Evolutionary conservation across 805 yeast genomes (phyloP), one percentile per base, ranked within the genome.

Genomic region (Metschnikowia reukaufii): DNA sequence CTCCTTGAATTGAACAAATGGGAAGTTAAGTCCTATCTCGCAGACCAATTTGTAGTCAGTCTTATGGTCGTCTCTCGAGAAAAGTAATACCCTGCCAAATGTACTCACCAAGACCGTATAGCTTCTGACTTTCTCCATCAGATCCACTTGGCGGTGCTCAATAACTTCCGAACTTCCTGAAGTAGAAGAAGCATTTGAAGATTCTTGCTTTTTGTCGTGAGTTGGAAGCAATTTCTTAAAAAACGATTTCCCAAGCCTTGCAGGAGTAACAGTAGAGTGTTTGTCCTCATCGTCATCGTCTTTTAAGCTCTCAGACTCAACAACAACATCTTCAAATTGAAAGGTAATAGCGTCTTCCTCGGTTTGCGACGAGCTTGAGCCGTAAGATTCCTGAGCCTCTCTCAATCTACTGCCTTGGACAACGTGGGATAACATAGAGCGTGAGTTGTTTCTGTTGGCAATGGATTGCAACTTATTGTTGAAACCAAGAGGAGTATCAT

Each of bases 81-180:
- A 79, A 1, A 85, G 58, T 48, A 86, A 62, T 0, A 78, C 81
- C 39, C 91, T 69, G 1, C 90, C 92, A 58, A 75, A 75, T 1
- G 81, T 72, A 1, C 91, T 86, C 0, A 84, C 67, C 12, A 85
- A 53, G 48, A 84, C 55, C 1, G 83, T 74, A 51, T 87, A 75
- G 8, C 72, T 69, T 45, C 71, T 63, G 43, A 68, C 68, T 37
- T 67, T 73, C 6, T 73, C 78, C 32, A 67, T 52, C 39, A 54
- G 45, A 13, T 33, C 39, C 3, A 37, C 23, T 16, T 34, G 47
- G n/a, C 44, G 48, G 2, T 36, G 37, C 10, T 44, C 48, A 2
- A 30, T 34, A 3, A 41, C 39, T 16, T 43, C 46, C 1, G 40
- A 36, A 16, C 40, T 30, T 7, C 35, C 36, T 6, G 38, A 36